phyloP scores from a whole-genome alignment of 768 basidiomycete species.

The Lyophyllum shimeji region DNA sequence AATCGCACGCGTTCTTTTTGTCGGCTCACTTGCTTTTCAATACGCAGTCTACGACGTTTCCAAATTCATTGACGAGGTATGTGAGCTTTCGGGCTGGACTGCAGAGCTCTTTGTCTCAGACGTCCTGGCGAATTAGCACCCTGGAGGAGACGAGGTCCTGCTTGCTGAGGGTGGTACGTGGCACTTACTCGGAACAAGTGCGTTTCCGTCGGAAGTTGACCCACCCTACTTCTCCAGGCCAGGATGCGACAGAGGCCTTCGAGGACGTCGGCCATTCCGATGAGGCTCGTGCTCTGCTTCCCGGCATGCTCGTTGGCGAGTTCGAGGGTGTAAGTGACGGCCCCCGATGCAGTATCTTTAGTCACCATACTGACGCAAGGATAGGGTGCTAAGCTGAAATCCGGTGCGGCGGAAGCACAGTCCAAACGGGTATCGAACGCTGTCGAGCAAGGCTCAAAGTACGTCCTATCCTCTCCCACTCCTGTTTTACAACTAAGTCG shows the following conservation, averaged over 20 bases:
- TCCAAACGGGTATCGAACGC: constrained; percentile 45
- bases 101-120: neutral
- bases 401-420: constrained; percentile 47
- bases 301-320: constrained; percentile 76
- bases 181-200: constrained; percentile 16
- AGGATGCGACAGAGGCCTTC: constrained; percentile 97
- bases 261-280: constrained; percentile 99
- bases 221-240: constrained; percentile 47
- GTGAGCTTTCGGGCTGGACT: constrained; percentile 11
- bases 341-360: constrained; percentile 6
- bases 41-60: constrained; percentile 85
- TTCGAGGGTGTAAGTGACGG: constrained; percentile 71
- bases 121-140: constrained; percentile 56
- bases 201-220: constrained; percentile 10
- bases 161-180: constrained; percentile 85
- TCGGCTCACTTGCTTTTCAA: constrained; percentile 22
- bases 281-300: constrained; percentile 87
- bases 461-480: constrained; percentile 23
- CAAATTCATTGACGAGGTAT: constrained; percentile 93
- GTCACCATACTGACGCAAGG: constrained; percentile 4
- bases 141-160: constrained; percentile 98
- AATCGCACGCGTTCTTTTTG: constrained; percentile 35
- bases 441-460: constrained; percentile 72
- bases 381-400: constrained; percentile 55
- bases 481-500: constrained; percentile 11